Percentiles rank a stretch among this genome's conserved stretches.
Conservation (phyloP, 768 basidiomycete genomes). For the Pholiota molesta region DNA sequence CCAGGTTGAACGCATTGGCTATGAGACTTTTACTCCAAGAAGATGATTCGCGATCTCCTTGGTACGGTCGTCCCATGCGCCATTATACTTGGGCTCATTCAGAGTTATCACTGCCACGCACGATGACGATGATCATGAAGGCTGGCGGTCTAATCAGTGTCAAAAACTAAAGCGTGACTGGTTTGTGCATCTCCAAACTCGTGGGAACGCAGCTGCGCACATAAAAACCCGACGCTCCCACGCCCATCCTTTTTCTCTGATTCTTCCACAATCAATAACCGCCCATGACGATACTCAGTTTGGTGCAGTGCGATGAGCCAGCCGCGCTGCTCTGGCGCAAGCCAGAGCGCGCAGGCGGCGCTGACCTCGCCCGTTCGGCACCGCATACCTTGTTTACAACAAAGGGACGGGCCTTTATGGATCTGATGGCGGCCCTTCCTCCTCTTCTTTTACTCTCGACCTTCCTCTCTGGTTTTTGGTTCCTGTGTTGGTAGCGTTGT, state of each 20-base stretch:
- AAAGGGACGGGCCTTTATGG: conserved; percentile 16
- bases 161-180: neutral
- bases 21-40: too few relatives aligned
- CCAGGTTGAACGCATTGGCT: too few relatives aligned
- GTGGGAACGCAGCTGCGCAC: neutral
- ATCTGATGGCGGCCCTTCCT: conserved; percentile 17
- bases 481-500: too few relatives aligned
- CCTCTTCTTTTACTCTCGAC: neutral
- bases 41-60: too few relatives aligned
- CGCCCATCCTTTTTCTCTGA: conserved; percentile 12
- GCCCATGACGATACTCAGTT: conserved; percentile 17
- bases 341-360: conserved; percentile 8
- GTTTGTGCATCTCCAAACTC: neutral
- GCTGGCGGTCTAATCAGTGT: neutral
- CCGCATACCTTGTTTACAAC: conserved; percentile 18
- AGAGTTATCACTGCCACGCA: neutral
- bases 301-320: conserved; percentile 19
- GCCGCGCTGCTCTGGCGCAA: conserved; percentile 8
- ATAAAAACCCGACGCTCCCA: neutral
- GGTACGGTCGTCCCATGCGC: too few relatives aligned
- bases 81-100: too few relatives aligned
- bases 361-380: conserved; percentile 21
- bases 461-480: too few relatives aligned
- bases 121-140: neutral
- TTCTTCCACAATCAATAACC: conserved; percentile 22